Conservation (phyloP, 164 flowering plant species). For the Piper betle region DNA sequence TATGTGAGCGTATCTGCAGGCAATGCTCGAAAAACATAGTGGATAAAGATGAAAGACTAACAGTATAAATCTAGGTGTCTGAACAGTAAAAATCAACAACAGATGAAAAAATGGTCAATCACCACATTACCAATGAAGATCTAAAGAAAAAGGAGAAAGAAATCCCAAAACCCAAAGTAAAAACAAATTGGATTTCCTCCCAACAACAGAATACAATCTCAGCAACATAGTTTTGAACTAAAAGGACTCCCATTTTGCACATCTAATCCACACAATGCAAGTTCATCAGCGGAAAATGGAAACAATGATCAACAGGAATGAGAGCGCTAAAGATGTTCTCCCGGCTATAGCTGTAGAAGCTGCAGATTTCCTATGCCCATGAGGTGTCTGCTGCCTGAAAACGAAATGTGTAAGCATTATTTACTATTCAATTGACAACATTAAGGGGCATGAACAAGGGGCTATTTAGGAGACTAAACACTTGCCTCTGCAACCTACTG, state of each 20-base stretch:
- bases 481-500: constrained; percentile 33
- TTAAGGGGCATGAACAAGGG: no score
- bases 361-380: constrained; percentile 15
- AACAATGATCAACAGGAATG: constrained; percentile 2
- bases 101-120: neutral
- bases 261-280: neutral
- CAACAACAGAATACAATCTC: neutral
- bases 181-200: neutral
- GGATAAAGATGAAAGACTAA: no score
- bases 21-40: no score
- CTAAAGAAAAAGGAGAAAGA: neutral
- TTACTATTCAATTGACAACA: neutral
- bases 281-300: constrained; percentile 2
- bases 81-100: no score
- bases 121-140: neutral
- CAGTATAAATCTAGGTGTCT: no score
- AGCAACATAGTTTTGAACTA: neutral
- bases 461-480: neutral
- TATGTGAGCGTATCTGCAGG: no score
- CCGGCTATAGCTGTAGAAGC: constrained; percentile 21
- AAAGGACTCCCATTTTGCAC: neutral
- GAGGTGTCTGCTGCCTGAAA: constrained; percentile 11
- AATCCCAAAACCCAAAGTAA: neutral
- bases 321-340: neutral
- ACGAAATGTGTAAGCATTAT: neutral